phyloP scores from a whole-genome alignment of 352 stramenopile species.

The Pythium guiyangense region DNA sequence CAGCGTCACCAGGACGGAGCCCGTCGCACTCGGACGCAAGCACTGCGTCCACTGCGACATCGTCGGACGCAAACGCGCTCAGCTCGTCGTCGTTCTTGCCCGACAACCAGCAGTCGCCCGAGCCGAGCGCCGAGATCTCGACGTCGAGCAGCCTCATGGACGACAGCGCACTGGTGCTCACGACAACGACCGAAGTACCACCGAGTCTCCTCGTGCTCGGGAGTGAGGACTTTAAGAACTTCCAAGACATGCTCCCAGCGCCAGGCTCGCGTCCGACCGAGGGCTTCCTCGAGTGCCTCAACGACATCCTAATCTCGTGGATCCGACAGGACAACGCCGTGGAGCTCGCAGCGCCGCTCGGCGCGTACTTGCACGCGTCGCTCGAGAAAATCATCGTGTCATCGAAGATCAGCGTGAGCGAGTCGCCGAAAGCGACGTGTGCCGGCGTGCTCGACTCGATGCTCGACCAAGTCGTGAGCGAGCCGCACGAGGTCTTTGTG shows the following conservation, averaged over 20 bases:
- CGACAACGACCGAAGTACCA: slow-evolving; percentile 37
- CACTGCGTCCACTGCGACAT: slow-evolving; percentile 35
- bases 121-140: slow-evolving; percentile 26
- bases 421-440: slow-evolving; percentile 56
- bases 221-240: slow-evolving; percentile 72
- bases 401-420: slow-evolving; percentile 60
- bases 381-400: slow-evolving; percentile 76
- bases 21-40: slow-evolving; percentile 66
- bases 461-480: slow-evolving; percentile 74
- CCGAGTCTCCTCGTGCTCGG: slow-evolving; percentile 53
- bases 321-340: slow-evolving; percentile 73
- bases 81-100: slow-evolving; percentile 79
- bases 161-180: slow-evolving; percentile 12
- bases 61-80: slow-evolving; percentile 57
- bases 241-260: slow-evolving; percentile 67
- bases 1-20: slow-evolving; percentile 56
- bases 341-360: slow-evolving; percentile 52
- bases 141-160: slow-evolving; percentile 19
- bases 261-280: slow-evolving; percentile 57
- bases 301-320: slow-evolving; percentile 83
- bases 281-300: slow-evolving; percentile 73
- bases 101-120: slow-evolving; percentile 43
- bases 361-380: slow-evolving; percentile 56
- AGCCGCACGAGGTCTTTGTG: slow-evolving; percentile 62
- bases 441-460: slow-evolving; percentile 73